These are phyloP conservation scores for Xanthoceras sorbifolium DNA, from an alignment of 345 rosid species.

Conservation along the genomic window DNA sequence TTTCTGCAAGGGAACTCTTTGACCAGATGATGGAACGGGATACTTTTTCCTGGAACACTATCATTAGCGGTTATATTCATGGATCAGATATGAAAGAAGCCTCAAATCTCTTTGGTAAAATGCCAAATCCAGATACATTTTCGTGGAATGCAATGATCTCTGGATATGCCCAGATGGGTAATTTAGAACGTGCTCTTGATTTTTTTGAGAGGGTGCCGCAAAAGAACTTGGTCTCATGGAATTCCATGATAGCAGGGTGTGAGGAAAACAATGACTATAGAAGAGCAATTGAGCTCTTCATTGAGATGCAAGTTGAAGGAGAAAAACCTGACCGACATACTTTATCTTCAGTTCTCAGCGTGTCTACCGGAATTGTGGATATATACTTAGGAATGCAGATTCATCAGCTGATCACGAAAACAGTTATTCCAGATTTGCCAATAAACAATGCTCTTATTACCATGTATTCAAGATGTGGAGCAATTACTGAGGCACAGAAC, in stretches of 20 bases:
- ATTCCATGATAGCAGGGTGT: conserved; percentile 66
- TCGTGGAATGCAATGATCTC: conserved; percentile 70
- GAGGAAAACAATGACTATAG: conserved; percentile 52
- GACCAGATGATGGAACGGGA: conserved; percentile 61
- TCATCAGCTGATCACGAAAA: conserved; percentile 61
- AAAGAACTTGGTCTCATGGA: conserved; percentile 66
- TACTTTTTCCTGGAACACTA: conserved; percentile 75
- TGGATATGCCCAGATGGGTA: conserved; percentile 54
- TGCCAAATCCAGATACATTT: conserved; percentile 55
- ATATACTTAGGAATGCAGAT: conserved; percentile 64
- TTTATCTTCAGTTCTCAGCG: conserved; percentile 61
- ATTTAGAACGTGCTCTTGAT: conserved; percentile 42
- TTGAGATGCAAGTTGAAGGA: conserved; percentile 53
- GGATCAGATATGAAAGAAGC: conserved; percentile 58
- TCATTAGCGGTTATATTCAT: conserved; percentile 66
- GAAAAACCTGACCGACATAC: conserved; percentile 75
- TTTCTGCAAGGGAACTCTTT: conserved; percentile 59
- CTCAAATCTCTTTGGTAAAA: conserved; percentile 43
- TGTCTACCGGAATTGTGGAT: conserved; percentile 61
- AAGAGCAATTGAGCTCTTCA: conserved; percentile 57
- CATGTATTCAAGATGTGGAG: conserved; percentile 74
- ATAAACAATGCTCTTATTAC: conserved; percentile 63
- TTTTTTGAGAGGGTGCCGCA: conserved; percentile 59
- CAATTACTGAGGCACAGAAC: conserved; percentile 46
- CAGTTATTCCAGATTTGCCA: conserved; percentile 55